Evolutionary conservation across 768 basidiomycete species (phyloP).

Genomic region (Naematelia aurantialba): DNA sequence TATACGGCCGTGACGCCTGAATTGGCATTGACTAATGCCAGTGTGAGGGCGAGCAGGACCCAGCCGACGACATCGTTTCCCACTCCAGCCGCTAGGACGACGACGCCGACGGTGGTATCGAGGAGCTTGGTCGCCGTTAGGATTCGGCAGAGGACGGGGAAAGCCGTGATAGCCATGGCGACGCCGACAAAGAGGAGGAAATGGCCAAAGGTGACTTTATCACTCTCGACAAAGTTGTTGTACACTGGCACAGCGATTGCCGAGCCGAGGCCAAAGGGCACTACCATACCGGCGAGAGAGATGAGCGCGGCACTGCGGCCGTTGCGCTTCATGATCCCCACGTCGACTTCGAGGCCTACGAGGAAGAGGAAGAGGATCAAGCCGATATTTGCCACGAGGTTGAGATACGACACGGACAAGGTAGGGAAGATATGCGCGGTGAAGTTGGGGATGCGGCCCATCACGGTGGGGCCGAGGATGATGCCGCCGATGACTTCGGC

Average conservation of each 20-base stretch:
- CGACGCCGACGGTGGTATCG: conserved; percentile 77
- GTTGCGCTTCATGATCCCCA: conserved; percentile 65
- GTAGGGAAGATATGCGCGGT: conserved; percentile 76
- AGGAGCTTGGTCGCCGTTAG: conserved; percentile 76
- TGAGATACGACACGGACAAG: conserved; percentile 62
- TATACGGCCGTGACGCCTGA: conserved; percentile 72
- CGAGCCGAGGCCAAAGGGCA: conserved; percentile 81
- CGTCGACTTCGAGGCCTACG: conserved; percentile 79
- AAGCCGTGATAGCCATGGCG: conserved; percentile 65
- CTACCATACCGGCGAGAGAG: conserved; percentile 63
- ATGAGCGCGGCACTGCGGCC: conserved; percentile 59
- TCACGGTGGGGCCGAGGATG: conserved; percentile 69
- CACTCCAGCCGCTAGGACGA: conserved; percentile 77
- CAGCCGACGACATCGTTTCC: conserved; percentile 77
- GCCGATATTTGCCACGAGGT: conserved; percentile 68
- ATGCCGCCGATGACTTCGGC: conserved; percentile 90
- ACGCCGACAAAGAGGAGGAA: conserved; percentile 83
- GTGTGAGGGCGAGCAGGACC: conserved; percentile 76
- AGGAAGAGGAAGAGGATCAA: conserved; percentile 63
- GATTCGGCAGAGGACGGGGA: conserved; percentile 61
- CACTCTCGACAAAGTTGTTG: conserved; percentile 59
- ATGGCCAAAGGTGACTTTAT: conserved; percentile 65
- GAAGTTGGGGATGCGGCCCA: conserved; percentile 77
- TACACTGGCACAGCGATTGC: conserved; percentile 70
- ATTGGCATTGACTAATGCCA: conserved; percentile 76